Conservation (phyloP, 495 filamentous ascomycete genomes). For the Lophium mytilinum region DNA sequence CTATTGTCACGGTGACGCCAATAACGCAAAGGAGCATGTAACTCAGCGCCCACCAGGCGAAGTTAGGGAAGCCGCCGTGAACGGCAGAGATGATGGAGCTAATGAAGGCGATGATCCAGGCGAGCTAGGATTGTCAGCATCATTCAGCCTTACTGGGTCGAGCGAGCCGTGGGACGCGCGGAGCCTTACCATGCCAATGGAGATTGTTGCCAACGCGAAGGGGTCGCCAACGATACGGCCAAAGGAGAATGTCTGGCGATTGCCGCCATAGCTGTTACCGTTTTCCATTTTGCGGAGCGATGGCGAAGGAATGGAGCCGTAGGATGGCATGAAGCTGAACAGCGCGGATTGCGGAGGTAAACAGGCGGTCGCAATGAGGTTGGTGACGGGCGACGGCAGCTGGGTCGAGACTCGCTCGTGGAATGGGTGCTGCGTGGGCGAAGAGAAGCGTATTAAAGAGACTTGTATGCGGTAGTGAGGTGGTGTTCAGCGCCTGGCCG, state of each 20-base stretch:
- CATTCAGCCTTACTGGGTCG: neutral
- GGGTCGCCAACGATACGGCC: slow-evolving; percentile 93
- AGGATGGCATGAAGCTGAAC: slow-evolving; percentile 51
- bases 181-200: slow-evolving; percentile 77
- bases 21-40: slow-evolving; percentile 77
- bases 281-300: slow-evolving; percentile 78
- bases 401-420: neutral
- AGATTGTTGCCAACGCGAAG: slow-evolving; percentile 89
- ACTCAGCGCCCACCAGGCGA: slow-evolving; percentile 80
- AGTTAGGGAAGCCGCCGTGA: slow-evolving; percentile 59
- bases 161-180: neutral
- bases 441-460: no score
- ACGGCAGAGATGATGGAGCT: slow-evolving; percentile 70
- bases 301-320: slow-evolving; percentile 64
- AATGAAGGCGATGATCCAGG: slow-evolving; percentile 90
- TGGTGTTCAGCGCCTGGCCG: slow-evolving; percentile 16
- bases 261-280: slow-evolving; percentile 45
- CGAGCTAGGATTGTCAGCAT: slow-evolving; percentile 52
- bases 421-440: neutral
- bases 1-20: slow-evolving; percentile 71
- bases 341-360: no score
- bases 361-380: neutral
- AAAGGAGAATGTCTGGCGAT: slow-evolving; percentile 54
- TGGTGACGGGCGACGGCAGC: slow-evolving; percentile 13
- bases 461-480: no score